phyloP scores from a whole-genome alignment of 2,329 filamentous ascomycete species.

The Colletotrichum cereale region DNA sequence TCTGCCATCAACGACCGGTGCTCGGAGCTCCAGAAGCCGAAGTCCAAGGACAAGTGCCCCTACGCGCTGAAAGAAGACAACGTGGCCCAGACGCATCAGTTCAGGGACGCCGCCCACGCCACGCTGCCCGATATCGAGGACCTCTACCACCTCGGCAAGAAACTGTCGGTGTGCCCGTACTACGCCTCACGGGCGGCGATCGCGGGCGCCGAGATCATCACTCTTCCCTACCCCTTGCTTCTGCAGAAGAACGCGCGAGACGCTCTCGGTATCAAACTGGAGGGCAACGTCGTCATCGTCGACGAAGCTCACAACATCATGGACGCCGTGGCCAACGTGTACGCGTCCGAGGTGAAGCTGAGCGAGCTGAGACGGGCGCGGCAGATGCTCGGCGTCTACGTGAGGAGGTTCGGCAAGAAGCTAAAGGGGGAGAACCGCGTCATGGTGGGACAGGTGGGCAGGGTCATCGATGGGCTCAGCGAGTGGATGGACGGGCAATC shows the following conservation, averaged over 20 bases:
- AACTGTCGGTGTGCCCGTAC: constrained; percentile 89
- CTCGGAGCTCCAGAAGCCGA: constrained; percentile 86
- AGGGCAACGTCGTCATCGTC: constrained; percentile 91
- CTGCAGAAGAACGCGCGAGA: constrained; percentile 90
- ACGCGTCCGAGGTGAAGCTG: constrained; percentile 82
- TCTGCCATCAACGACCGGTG: constrained; percentile 95
- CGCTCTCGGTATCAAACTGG: constrained; percentile 86
- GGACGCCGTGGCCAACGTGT: constrained; percentile 90
- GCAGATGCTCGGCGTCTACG: constrained; percentile 82
- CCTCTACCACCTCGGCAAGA: constrained; percentile 80
- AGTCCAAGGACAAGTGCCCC: constrained; percentile 75
- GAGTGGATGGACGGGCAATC: constrained; percentile 73
- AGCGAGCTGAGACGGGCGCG: constrained; percentile 79
- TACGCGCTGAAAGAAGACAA: constrained; percentile 86
- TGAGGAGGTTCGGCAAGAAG: constrained; percentile 88
- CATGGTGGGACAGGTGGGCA: constrained; percentile 88
- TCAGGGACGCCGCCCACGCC: constrained; percentile 87
- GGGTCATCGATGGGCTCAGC: constrained; percentile 83
- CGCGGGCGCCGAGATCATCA: constrained; percentile 89
- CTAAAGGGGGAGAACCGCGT: constrained; percentile 92
- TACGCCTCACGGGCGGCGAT: constrained; percentile 92
- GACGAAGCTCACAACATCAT: constrained; percentile 99
- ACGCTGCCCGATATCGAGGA: constrained; percentile 95
- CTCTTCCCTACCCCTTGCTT: constrained; percentile 90
- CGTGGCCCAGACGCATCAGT: constrained; percentile 78